These are phyloP conservation scores for Chytriomyces sp. DNA, from an alignment of 192 early-diverging fungal genomes.

Conservation along the genomic window DNA sequence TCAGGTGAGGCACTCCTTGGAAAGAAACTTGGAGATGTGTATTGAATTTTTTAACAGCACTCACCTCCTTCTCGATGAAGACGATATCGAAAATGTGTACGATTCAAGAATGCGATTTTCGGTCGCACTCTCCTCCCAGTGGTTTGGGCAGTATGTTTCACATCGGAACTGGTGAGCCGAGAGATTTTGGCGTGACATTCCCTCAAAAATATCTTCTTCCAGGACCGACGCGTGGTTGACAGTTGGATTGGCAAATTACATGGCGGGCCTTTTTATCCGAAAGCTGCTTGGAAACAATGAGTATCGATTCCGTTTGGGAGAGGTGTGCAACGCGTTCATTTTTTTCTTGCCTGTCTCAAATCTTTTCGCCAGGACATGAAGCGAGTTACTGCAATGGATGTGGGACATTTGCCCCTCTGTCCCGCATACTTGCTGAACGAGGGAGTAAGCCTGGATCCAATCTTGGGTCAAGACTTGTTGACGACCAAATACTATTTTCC, in stretches of 20 bases:
- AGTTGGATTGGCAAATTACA: conserved; percentile 76
- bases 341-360: neutral
- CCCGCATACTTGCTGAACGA: conserved; percentile 42
- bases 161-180: conserved; percentile 35
- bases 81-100: conserved; percentile 87
- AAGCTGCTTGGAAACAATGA: conserved; percentile 89
- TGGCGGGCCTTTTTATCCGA: conserved; percentile 73
- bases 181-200: conserved; percentile 28
- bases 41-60: conserved; percentile 34
- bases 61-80: conserved; percentile 67
- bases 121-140: conserved; percentile 80
- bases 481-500: conserved; percentile 46
- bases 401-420: conserved; percentile 84
- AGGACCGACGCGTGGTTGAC: conserved; percentile 91
- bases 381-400: conserved; percentile 78
- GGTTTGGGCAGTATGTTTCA: conserved; percentile 88
- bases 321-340: conserved; percentile 44
- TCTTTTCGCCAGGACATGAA: conserved; percentile 72
- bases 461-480: conserved; percentile 40
- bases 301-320: conserved; percentile 77
- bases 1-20: conserved; percentile 47
- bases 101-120: conserved; percentile 74
- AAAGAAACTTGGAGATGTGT: conserved; percentile 19
- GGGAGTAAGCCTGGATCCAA: conserved; percentile 5
- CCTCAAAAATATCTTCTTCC: conserved; percentile 41